Conservation (phyloP, 1,139 yeast genomes). For the Magnusiomyces suaveolens region DNA sequence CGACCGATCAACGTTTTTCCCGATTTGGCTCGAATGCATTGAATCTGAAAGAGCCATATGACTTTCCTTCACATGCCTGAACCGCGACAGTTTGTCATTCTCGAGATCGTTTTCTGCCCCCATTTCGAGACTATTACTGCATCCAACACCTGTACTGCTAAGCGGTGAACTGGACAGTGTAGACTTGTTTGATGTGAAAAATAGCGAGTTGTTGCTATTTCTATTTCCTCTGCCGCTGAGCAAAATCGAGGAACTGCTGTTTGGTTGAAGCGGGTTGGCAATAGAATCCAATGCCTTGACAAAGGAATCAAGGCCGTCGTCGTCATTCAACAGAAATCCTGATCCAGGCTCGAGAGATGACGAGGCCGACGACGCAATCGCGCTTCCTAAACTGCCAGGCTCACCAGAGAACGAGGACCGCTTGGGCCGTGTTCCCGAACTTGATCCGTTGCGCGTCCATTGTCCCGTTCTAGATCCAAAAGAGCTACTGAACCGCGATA, state of each 20-base stretch:
- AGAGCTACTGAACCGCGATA: conserved; percentile 27
- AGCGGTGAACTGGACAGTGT: not conserved
- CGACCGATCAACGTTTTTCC: not conserved
- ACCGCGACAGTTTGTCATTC: conserved; percentile 35
- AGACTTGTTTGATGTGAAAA: not conserved
- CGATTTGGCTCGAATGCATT: conserved; percentile 15
- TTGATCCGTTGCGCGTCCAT: conserved; percentile 23
- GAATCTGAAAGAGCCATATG: conserved; percentile 38
- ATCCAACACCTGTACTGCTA: no score
- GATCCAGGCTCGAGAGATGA: conserved; percentile 31
- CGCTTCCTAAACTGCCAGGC: conserved; percentile 21
- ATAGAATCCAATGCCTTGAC: conserved; percentile 62
- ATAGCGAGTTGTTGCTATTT: conserved; percentile 13
- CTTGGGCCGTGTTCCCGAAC: conserved; percentile 18
- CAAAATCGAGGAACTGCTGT: conserved; percentile 3
- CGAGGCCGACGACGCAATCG: conserved; percentile 14
- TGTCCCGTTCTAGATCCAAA: conserved; percentile 25
- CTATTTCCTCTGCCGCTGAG: conserved; percentile 8
- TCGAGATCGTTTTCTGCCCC: conserved; percentile 5
- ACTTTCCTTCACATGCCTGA: conserved; percentile 39
- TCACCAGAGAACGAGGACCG: conserved; percentile 22
- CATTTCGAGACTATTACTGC: no score
- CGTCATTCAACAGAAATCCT: conserved; percentile 24
- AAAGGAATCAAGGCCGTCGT: conserved; percentile 13
- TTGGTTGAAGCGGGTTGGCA: conserved; percentile 7